Conservation (phyloP, 192 early-diverging fungal genomes). For the Backusella sp. region DNA sequence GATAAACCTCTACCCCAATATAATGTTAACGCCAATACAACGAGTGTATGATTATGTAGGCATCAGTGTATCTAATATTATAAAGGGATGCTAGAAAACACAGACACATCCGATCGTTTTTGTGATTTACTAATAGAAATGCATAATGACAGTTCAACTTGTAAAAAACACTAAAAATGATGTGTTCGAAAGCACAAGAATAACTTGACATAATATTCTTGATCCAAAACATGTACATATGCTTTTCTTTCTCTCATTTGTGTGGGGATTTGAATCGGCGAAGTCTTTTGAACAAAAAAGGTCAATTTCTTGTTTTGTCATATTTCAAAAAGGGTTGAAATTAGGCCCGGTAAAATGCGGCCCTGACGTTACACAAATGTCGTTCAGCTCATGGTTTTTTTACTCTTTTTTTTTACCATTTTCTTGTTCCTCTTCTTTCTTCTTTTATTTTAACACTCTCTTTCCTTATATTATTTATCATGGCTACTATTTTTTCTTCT, state of each 20-base stretch:
- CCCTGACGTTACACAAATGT: not conserved
- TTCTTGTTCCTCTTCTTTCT: not conserved
- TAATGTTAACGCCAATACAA: too few relatives aligned
- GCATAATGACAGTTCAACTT: not conserved
- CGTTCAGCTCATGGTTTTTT: not conserved
- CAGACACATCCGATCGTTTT: not conserved
- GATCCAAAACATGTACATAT: not conserved
- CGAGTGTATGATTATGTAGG: too few relatives aligned
- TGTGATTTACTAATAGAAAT: not conserved
- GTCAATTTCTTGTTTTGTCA: conserved; percentile 4
- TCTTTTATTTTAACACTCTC: not conserved
- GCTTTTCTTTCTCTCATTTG: not conserved
- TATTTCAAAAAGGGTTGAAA: not conserved
- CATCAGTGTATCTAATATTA: not conserved
- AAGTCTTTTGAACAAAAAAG: not conserved
- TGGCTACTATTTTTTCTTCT: conserved; percentile 36
- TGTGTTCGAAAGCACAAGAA: not conserved
- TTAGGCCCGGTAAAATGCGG: not conserved
- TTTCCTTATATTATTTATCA: conserved; percentile 2
- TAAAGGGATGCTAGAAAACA: not conserved
- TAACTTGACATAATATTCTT: not conserved
- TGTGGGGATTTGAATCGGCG: not conserved
- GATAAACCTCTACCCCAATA: too few relatives aligned
- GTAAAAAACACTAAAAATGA: too few relatives aligned
- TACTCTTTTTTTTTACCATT: not conserved